Conservation (phyloP, 2,329 filamentous ascomycete genomes). For the Phaeoacremonium minimum region DNA sequence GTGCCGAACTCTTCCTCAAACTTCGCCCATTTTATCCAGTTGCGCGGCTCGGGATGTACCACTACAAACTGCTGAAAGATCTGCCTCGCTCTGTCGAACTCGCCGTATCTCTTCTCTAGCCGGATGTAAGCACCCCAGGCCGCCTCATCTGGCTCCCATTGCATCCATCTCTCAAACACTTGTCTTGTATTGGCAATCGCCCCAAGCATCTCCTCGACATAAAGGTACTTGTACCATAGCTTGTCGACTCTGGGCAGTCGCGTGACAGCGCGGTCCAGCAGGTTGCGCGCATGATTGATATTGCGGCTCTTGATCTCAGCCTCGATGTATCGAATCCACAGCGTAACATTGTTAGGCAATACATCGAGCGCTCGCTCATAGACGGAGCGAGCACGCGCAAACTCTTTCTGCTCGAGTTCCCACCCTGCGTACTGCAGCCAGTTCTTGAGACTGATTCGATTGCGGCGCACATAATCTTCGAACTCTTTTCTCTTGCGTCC, state of each 20-base stretch:
- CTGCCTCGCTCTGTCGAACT: slow-evolving; percentile 82
- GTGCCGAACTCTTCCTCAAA: slow-evolving; percentile 97
- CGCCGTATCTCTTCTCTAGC: slow-evolving; percentile 89
- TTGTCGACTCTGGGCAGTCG: slow-evolving; percentile 90
- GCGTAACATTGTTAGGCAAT: slow-evolving; percentile 76
- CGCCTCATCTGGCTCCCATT: slow-evolving; percentile 94
- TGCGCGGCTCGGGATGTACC: slow-evolving; percentile 88
- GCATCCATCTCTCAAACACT: slow-evolving; percentile 97
- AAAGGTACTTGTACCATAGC: slow-evolving; percentile 98
- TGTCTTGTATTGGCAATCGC: slow-evolving; percentile 90
- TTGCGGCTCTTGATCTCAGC: slow-evolving; percentile 88
- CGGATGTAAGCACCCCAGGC: slow-evolving; percentile 97
- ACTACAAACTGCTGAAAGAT: slow-evolving; percentile 89
- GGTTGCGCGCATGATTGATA: slow-evolving; percentile 93
- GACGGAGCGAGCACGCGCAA: slow-evolving; percentile 81
- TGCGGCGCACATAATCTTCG: slow-evolving; percentile 94
- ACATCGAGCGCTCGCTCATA: slow-evolving; percentile 95
- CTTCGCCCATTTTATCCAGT: slow-evolving; percentile 98
- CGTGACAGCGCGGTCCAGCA: slow-evolving; percentile 91
- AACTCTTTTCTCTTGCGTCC: slow-evolving; percentile 94
- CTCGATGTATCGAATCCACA: slow-evolving; percentile 94
- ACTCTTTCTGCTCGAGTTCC: slow-evolving; percentile 98
- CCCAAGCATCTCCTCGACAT: slow-evolving; percentile 96
- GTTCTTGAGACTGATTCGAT: slow-evolving; percentile 94
- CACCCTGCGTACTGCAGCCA: slow-evolving; percentile 98